A percentile compares a stretch with the other conserved stretches of the same genome.
Evolutionary conservation across 306 rosid species (phyloP).

Genomic region (Vigna radiata): DNA sequence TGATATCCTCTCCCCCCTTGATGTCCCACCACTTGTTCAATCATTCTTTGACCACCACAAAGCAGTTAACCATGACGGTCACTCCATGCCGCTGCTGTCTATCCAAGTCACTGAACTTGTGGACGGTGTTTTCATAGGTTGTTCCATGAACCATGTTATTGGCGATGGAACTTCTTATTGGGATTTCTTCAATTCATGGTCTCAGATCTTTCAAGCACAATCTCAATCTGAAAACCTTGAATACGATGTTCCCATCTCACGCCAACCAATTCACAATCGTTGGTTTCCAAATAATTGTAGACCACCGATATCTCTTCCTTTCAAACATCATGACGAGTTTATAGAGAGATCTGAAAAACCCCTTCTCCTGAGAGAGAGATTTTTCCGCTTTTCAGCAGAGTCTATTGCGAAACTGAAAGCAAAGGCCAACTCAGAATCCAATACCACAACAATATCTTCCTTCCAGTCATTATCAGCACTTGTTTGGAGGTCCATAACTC

Average conservation of each 20-base stretch:
- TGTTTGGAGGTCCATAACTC: constrained; percentile 62
- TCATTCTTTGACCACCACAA: constrained; percentile 62
- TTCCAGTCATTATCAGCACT: constrained; percentile 64
- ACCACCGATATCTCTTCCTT: constrained; percentile 53
- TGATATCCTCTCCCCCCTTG: constrained; percentile 53
- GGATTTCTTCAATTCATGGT: constrained; percentile 64
- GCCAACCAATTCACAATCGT: constrained; percentile 51
- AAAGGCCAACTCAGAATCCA: constrained; percentile 54
- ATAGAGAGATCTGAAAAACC: constrained; percentile 52
- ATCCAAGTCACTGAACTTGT: constrained; percentile 59
- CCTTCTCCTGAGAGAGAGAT: constrained; percentile 46
- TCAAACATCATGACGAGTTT: constrained; percentile 54
- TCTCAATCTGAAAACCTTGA: not conserved
- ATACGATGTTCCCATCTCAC: constrained; percentile 13
- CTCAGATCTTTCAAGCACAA: constrained; percentile 58
- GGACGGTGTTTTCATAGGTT: constrained; percentile 63
- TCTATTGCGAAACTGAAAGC: constrained; percentile 62
- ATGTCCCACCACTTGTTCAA: constrained; percentile 56
- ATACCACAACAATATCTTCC: constrained; percentile 52
- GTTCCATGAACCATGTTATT: constrained; percentile 57
- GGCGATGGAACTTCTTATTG: constrained; percentile 67
- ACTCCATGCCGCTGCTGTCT: constrained; percentile 57
- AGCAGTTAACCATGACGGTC: constrained; percentile 66
- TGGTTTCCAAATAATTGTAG: constrained; percentile 59
- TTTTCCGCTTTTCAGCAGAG: constrained; percentile 62